A percentile compares a stretch with the other conserved stretches of the same genome.
Conservation (phyloP, 495 filamentous ascomycete genomes). For the Aspergillus egyptiacus region DNA sequence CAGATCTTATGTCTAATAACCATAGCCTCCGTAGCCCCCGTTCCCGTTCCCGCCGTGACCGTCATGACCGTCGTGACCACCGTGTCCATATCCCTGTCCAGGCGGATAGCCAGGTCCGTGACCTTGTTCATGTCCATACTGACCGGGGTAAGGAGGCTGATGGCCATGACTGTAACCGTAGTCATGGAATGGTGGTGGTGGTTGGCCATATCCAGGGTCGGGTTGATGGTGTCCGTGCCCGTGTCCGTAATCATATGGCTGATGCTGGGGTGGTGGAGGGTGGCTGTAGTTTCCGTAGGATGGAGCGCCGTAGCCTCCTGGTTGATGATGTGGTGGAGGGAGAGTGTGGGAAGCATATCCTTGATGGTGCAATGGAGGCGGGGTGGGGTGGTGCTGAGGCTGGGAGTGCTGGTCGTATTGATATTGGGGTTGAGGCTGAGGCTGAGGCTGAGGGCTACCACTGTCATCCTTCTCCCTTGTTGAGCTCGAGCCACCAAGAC, state of each 20-base stretch:
- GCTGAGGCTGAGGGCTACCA: neutral
- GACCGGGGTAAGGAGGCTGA: neutral
- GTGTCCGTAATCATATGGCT: slow-evolving; percentile 1
- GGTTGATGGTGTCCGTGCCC: neutral
- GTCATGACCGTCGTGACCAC: too few relatives aligned
- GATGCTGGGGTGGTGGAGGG: neutral
- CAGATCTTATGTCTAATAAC: too few relatives aligned
- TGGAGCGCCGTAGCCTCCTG: slow-evolving; percentile 1
- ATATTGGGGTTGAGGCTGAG: slow-evolving; percentile 5
- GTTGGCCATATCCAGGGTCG: neutral
- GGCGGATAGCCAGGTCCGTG: neutral
- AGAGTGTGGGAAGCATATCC: neutral
- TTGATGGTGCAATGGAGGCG: too few relatives aligned
- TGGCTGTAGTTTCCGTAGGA: neutral
- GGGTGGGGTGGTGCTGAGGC: slow-evolving; percentile 1
- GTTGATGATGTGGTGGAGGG: neutral
- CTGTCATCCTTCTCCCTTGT: slow-evolving; percentile 19
- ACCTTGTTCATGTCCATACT: neutral
- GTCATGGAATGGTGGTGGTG: neutral
- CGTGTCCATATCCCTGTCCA: slow-evolving; percentile 2
- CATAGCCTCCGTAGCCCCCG: neutral
- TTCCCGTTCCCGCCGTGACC: too few relatives aligned
- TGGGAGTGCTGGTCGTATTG: slow-evolving; percentile 2
- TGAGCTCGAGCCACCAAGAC: slow-evolving; percentile 45
- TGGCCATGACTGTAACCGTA: slow-evolving; percentile 7